These are phyloP conservation scores for Chaetomiaceae sp. DNA, from an alignment of 2,329 filamentous ascomycete species.

Conservation along the genomic window DNA sequence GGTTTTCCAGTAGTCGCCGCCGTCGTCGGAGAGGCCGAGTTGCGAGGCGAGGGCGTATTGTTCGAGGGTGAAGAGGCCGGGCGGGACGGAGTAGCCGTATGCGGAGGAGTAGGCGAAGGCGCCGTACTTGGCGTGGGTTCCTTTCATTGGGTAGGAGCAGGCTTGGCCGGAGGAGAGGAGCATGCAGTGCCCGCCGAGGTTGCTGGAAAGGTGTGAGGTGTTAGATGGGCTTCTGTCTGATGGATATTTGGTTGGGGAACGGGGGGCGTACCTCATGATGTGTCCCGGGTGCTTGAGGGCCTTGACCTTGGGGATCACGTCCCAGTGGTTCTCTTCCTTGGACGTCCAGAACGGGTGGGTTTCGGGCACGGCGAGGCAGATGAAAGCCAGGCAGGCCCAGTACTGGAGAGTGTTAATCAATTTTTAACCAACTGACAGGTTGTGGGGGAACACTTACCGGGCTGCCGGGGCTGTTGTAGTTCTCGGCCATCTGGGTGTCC, in stretches of 20 bases:
- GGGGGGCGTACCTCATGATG: slow-evolving; percentile 50
- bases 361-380: slow-evolving; percentile 64
- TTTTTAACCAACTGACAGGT: background rate
- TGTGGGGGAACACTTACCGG: slow-evolving; percentile 37
- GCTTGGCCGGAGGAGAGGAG: slow-evolving; percentile 71
- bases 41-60: slow-evolving; percentile 73
- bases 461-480: slow-evolving; percentile 74
- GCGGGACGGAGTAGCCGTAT: slow-evolving; percentile 73
- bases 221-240: too few species aligned
- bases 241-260: background rate
- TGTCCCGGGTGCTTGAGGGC: slow-evolving; percentile 64
- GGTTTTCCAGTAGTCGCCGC: slow-evolving; percentile 74
- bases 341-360: slow-evolving; percentile 72
- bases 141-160: slow-evolving; percentile 79
- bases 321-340: slow-evolving; percentile 55
- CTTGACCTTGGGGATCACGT: slow-evolving; percentile 54
- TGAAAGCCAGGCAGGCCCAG: slow-evolving; percentile 76
- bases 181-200: slow-evolving; percentile 69
- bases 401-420: slow-evolving; percentile 45
- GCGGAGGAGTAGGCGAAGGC: slow-evolving; percentile 72
- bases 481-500: slow-evolving; percentile 58
- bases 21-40: slow-evolving; percentile 71
- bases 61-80: slow-evolving; percentile 69
- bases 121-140: slow-evolving; percentile 77
- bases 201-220: slow-evolving; percentile 35